phyloP scores from a whole-genome alignment of 768 basidiomycete genomes.

The Pisolithus orientalis region DNA sequence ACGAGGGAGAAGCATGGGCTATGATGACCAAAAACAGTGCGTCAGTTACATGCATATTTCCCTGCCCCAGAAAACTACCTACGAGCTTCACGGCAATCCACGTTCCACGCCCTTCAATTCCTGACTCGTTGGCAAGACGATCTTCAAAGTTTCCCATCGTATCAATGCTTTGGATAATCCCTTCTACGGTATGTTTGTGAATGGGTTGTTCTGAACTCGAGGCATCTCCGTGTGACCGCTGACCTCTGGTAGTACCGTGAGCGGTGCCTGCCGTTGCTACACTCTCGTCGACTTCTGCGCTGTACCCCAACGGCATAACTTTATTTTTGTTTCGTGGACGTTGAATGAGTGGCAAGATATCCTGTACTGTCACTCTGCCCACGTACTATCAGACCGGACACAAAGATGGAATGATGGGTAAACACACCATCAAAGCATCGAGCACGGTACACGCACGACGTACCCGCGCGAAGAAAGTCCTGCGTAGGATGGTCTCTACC shows the following conservation, averaged over 20 bases:
- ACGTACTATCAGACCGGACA: constrained; percentile 54
- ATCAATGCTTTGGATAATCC: constrained; percentile 73
- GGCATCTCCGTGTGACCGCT: background rate
- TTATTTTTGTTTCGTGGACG: constrained; percentile 60
- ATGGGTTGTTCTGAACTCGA: constrained; percentile 22
- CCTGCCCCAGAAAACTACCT: constrained; percentile 15
- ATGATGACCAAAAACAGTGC: background rate
- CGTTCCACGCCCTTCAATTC: constrained; percentile 44
- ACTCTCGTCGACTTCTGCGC: constrained; percentile 73
- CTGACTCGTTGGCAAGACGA: constrained; percentile 17
- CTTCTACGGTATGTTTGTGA: constrained; percentile 63
- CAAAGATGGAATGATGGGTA: background rate
- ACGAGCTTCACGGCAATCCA: constrained; percentile 88
- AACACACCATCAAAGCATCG: no score
- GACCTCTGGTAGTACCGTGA: background rate
- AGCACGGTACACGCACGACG: constrained; percentile 5
- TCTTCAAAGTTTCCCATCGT: constrained; percentile 81
- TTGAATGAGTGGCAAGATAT: constrained; percentile 57
- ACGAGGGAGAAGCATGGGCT: constrained; percentile 69
- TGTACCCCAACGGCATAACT: constrained; percentile 76
- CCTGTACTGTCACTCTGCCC: constrained; percentile 75
- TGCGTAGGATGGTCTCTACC: constrained; percentile 62
- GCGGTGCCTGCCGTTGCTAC: constrained; percentile 33
- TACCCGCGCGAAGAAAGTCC: constrained; percentile 85
- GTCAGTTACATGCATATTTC: background rate